Percentiles rank a stretch among this genome's conserved stretches.
These are phyloP conservation scores for Crithidia brevicula DNA, from an alignment of 208 protist species.

Conservation along the genomic window DNA sequence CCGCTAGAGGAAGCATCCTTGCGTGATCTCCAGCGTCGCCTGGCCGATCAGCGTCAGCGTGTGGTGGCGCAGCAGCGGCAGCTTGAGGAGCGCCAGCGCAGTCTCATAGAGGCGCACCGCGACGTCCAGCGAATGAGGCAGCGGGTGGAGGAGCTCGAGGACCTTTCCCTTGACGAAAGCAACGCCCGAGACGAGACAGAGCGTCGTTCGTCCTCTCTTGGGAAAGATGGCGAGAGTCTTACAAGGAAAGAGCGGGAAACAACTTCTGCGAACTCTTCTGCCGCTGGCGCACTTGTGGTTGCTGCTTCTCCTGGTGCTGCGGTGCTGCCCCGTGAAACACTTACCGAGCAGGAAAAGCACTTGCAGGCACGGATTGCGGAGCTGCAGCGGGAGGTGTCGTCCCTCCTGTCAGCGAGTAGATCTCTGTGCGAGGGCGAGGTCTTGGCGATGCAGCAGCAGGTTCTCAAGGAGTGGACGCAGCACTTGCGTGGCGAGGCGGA, in stretches of 20 bases:
- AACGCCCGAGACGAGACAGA: no score
- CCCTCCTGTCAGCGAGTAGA: neutral
- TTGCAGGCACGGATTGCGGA: neutral
- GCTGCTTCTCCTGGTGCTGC: no score
- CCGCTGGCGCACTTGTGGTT: neutral
- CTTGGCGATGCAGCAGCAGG: neutral
- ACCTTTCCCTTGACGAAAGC: neutral
- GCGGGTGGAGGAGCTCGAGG: constrained; percentile 5
- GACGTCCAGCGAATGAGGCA: constrained; percentile 23
- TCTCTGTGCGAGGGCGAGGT: constrained; percentile 15
- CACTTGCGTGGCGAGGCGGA: constrained; percentile 1
- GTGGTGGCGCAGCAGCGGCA: neutral
- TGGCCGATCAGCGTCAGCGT: constrained; percentile 7
- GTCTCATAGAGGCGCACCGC: constrained; percentile 2
- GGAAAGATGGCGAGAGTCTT: no score
- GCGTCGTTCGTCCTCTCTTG: no score
- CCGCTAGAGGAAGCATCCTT: constrained; percentile 13
- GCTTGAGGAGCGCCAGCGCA: constrained; percentile 10
- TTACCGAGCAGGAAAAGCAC: neutral
- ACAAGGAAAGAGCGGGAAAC: no score
- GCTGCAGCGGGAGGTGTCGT: neutral
- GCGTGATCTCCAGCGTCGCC: constrained; percentile 13
- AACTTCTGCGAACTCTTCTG: no score
- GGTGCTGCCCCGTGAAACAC: no score
- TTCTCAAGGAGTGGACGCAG: constrained; percentile 4